Evolutionary conservation across 805 yeast species (phyloP).

Genomic region (Candida ipomoeae): DNA sequence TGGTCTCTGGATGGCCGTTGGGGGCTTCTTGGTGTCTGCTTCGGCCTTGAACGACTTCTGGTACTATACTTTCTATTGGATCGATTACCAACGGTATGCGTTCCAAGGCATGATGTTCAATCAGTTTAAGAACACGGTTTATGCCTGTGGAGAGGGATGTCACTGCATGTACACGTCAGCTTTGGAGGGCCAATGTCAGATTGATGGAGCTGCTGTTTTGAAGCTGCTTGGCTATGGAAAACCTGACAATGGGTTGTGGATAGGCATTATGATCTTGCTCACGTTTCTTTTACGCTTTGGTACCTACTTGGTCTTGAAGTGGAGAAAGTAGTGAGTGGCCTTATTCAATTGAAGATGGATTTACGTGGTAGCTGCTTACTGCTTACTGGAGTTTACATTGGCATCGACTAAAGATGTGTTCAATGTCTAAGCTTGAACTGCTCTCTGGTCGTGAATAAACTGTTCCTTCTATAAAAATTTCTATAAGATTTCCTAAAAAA

Average conservation of each 20-base stretch:
- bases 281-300: constrained; percentile 26
- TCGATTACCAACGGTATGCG: constrained; percentile 38
- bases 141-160: constrained; percentile 28
- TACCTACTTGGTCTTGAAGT: constrained; percentile 23
- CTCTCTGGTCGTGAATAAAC: too few relatives aligned
- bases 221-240: constrained; percentile 26
- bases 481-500: too few relatives aligned
- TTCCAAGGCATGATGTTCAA: constrained; percentile 44
- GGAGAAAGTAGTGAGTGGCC: not conserved
- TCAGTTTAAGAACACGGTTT: constrained; percentile 27
- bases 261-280: constrained; percentile 31
- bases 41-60: constrained; percentile 33
- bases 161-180: constrained; percentile 32
- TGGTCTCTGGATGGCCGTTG: constrained; percentile 44
- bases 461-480: too few relatives aligned
- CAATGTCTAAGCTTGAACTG: too few relatives aligned
- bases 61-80: constrained; percentile 40
- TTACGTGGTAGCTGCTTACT: too few relatives aligned
- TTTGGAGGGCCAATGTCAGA: constrained; percentile 26
- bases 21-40: constrained; percentile 37
- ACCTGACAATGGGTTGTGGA: constrained; percentile 29
- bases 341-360: not conserved
- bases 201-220: constrained; percentile 32
- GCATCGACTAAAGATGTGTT: too few relatives aligned
- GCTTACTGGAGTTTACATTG: too few relatives aligned